phyloP scores from a whole-genome alignment of 2,329 filamentous ascomycete genomes.

The Davidsoniella neocaledoniae region DNA sequence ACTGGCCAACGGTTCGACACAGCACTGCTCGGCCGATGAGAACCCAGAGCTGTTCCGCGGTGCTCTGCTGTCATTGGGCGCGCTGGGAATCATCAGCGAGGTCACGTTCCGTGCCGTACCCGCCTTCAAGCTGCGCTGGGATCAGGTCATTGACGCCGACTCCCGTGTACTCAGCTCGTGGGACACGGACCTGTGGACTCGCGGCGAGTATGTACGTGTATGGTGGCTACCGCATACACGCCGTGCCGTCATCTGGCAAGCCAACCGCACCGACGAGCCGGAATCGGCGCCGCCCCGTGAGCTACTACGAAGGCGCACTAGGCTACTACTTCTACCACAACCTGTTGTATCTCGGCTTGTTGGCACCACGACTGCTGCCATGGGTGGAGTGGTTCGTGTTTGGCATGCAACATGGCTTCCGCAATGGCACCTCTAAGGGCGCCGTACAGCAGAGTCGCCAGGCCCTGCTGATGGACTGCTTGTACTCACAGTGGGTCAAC shows the following conservation, averaged over 20 bases:
- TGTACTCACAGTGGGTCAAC: slow-evolving; percentile 97
- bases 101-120: slow-evolving; percentile 70
- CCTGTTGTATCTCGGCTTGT: slow-evolving; percentile 64
- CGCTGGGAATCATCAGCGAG: slow-evolving; percentile 79
- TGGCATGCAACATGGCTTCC: slow-evolving; percentile 92
- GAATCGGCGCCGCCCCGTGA: slow-evolving; percentile 41
- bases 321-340: slow-evolving; percentile 90
- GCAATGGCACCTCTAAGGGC: slow-evolving; percentile 46
- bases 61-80: slow-evolving; percentile 71
- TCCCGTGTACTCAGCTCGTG: slow-evolving; percentile 52
- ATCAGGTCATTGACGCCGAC: slow-evolving; percentile 61
- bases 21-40: slow-evolving; percentile 50
- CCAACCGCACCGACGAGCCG: slow-evolving; percentile 55
- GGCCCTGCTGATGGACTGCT: slow-evolving; percentile 86
- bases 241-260: slow-evolving; percentile 75
- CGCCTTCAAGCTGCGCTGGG: slow-evolving; percentile 73
- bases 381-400: slow-evolving; percentile 95
- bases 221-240: slow-evolving; percentile 97
- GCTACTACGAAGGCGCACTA: slow-evolving; percentile 66
- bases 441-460: slow-evolving; percentile 65
- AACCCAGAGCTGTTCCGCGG: slow-evolving; percentile 75
- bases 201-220: slow-evolving; percentile 75
- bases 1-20: slow-evolving; percentile 59
- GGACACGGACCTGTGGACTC: slow-evolving; percentile 61
- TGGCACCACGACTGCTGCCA: slow-evolving; percentile 61